Percentiles rank a stretch among this genome's conserved stretches.
Conservation (phyloP, 352 stramenopile species). For the Halophytophthora polymorphica region DNA sequence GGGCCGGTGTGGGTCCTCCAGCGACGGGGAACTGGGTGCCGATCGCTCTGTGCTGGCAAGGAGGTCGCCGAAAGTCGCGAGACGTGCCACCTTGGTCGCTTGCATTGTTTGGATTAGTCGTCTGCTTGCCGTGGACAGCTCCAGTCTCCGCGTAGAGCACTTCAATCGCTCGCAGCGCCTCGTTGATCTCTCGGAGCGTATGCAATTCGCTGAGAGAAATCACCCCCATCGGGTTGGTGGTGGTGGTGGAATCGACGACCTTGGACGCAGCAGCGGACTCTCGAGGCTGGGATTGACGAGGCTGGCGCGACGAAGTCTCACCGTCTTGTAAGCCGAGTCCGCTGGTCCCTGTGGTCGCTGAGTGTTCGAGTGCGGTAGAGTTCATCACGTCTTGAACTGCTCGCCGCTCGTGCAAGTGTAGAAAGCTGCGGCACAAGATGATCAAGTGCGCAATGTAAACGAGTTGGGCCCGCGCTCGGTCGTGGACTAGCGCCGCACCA, state of each 20-base stretch:
- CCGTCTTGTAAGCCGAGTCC: too few relatives aligned
- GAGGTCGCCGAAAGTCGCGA: not conserved
- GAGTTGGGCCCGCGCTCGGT: constrained; percentile 22
- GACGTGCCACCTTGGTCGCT: not conserved
- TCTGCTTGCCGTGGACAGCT: not conserved
- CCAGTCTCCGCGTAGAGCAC: constrained; percentile 32
- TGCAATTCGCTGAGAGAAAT: constrained; percentile 30
- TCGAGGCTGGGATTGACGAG: too few relatives aligned
- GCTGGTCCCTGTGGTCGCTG: too few relatives aligned
- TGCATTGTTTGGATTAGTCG: not conserved
- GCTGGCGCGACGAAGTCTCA: too few relatives aligned
- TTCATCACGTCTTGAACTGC: not conserved
- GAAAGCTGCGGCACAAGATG: constrained; percentile 39
- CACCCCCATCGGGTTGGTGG: constrained; percentile 22
- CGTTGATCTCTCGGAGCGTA: constrained; percentile 33
- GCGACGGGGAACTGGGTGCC: constrained; percentile 31
- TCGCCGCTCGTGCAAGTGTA: constrained; percentile 41
- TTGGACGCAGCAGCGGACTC: too few relatives aligned
- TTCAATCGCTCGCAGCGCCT: constrained; percentile 28
- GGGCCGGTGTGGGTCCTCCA: not conserved
- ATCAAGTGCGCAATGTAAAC: constrained; percentile 38
- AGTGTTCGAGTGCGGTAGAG: not conserved
- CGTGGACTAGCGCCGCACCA: constrained; percentile 33
- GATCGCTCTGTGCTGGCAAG: not conserved
- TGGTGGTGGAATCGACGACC: not conserved